phyloP scores from a whole-genome alignment of 1,284 basidiomycete species.

The Trichosporon faecale region DNA sequence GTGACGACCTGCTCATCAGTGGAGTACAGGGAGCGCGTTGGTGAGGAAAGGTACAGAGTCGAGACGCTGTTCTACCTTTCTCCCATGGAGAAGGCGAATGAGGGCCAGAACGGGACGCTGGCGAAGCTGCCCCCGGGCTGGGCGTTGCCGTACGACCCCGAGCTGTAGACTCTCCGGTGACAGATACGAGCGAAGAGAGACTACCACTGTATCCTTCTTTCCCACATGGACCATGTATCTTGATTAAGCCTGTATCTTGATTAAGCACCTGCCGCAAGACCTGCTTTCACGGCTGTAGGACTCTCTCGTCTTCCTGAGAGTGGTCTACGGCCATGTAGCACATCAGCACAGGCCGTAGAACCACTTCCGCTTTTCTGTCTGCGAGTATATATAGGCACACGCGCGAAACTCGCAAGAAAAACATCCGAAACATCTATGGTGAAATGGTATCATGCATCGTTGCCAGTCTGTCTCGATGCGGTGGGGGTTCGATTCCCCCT shows the following conservation, averaged over 20 bases:
- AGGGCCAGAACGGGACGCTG: background rate
- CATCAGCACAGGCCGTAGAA: too few species aligned
- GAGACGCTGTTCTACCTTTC: background rate
- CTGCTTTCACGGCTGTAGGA: too few species aligned
- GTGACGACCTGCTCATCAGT: background rate
- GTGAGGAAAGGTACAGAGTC: background rate
- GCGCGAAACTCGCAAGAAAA: background rate
- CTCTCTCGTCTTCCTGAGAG: too few species aligned
- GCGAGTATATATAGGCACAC: background rate
- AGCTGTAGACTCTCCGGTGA: background rate
- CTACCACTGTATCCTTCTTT: too few species aligned
- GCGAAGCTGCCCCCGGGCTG: background rate
- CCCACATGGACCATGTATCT: too few species aligned
- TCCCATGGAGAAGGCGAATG: background rate
- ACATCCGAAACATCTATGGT: background rate
- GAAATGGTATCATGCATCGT: slow-evolving; percentile 4
- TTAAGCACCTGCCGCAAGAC: too few species aligned
- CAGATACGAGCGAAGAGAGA: too few species aligned
- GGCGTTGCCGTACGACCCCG: background rate
- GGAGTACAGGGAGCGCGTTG: background rate
- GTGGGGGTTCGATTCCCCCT: slow-evolving; percentile 3
- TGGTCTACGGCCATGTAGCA: too few species aligned
- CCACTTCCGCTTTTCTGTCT: too few species aligned
- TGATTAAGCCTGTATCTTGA: too few species aligned
- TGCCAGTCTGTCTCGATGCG: background rate